Evolutionary conservation across 495 filamentous ascomycete genomes (phyloP), one percentile per base, ranked within the genome.

Genomic region (Tuber magnatum): DNA sequence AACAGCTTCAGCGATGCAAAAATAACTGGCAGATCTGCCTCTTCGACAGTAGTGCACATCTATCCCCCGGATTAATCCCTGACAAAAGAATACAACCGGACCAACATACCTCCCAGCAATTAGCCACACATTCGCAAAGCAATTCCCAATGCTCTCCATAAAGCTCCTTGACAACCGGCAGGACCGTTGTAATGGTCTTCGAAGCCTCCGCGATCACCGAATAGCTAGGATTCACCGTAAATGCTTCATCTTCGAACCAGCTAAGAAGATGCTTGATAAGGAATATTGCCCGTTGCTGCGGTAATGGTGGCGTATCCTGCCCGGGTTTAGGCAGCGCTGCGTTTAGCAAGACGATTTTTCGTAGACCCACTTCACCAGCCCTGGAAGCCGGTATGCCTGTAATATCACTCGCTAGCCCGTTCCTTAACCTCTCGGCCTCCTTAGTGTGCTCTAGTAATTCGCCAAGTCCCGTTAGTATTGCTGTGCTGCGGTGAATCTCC

Each of bases 131-230:
- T 42, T 83, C 84, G 88, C 90, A 91, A 20, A 89, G 83, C 39
- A 83, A 80, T 74, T 89, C 86, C 95, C 95, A 99, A 81, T 95
- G 92, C 3, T 89, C 86, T 3, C 94, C 95, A 81, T 96, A 97
- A 10, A 95, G 89, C 61, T 91, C 89, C 69, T 87, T 86, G 44
- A 97, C 88, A 43, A 86, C 86, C 69, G 92, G 92, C 22, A 97
- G 83, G 16, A 96, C 84, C n/a, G 84, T 81, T 2, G 86, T 83
- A 48, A 98, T 83, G 1, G 86, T 87, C 76, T 90, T 90, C 74
- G 90, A 89, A 2, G 84, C 83, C 82, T 93, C 90, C 9, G 89
- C 83, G 44, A 86, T 84, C 22, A 93, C 87, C 46, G 87, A 86
- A 16, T 85, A 80, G 74, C 82, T 85, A 68, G 88, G 73, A 40